phyloP scores from a whole-genome alignment of 352 stramenopile genomes.

The Phytophthora pinifolia region DNA sequence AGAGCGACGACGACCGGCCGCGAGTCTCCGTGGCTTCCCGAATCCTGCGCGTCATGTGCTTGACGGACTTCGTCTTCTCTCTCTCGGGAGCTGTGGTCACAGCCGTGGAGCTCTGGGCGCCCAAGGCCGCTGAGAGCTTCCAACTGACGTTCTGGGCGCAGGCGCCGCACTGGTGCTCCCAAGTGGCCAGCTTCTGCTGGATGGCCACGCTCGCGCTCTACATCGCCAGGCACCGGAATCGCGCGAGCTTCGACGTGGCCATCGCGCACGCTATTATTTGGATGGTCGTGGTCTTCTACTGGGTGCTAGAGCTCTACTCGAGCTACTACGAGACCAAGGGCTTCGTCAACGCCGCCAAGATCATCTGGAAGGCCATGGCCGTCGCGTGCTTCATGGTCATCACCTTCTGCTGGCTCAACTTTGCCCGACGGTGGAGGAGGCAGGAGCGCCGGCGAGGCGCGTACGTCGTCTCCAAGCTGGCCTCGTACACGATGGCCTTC shows the following conservation, averaged over 20 bases:
- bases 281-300: slow-evolving; percentile 78
- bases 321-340: slow-evolving; percentile 49
- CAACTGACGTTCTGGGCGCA: slow-evolving; percentile 72
- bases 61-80: slow-evolving; percentile 74
- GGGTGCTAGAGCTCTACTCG: slow-evolving; percentile 70
- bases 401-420: slow-evolving; percentile 56
- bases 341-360: slow-evolving; percentile 52
- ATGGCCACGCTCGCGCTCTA: slow-evolving; percentile 73
- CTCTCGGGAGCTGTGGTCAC: slow-evolving; percentile 61
- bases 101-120: slow-evolving; percentile 48
- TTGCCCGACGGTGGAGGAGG: slow-evolving; percentile 49
- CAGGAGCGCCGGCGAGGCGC: slow-evolving; percentile 48
- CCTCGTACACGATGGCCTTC: slow-evolving; percentile 79
- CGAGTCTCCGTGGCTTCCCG: slow-evolving; percentile 58
- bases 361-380: slow-evolving; percentile 77
- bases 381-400: slow-evolving; percentile 61
- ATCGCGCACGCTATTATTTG: slow-evolving; percentile 81
- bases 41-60: slow-evolving; percentile 68
- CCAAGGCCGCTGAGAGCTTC: slow-evolving; percentile 32
- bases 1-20: slow-evolving; percentile 32
- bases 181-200: slow-evolving; percentile 83
- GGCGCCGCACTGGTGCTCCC: slow-evolving; percentile 72
- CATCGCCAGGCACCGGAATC: slow-evolving; percentile 61
- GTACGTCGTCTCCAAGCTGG: slow-evolving; percentile 76
- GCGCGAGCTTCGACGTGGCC: slow-evolving; percentile 64